Percentiles rank a stretch among this genome's conserved stretches.
Evolutionary conservation across 1,284 basidiomycete species (phyloP).

Genomic region (Sanghuangporus sanghuang): DNA sequence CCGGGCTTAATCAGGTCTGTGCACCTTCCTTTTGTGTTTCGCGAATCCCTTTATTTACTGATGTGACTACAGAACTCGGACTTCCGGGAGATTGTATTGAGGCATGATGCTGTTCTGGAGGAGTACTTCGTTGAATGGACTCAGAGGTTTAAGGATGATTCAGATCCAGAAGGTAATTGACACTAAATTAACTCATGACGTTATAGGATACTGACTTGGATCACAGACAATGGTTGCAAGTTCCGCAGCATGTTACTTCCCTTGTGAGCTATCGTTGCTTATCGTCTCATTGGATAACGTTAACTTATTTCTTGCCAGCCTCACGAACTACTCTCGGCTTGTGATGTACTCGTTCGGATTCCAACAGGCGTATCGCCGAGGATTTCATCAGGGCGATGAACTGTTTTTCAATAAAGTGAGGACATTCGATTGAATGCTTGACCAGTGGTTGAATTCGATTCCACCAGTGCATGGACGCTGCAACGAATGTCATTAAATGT

Average conservation of each 20-base stretch:
- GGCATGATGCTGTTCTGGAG: slow-evolving; percentile 54
- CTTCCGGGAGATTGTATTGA: slow-evolving; percentile 57
- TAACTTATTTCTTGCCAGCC: slow-evolving; percentile 33
- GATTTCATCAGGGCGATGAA: slow-evolving; percentile 55
- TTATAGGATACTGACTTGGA: not conserved
- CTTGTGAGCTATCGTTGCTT: slow-evolving; percentile 47
- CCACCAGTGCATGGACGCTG: slow-evolving; percentile 62
- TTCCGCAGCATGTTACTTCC: slow-evolving; percentile 70
- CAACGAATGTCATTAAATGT: slow-evolving; percentile 59
- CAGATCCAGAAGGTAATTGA: slow-evolving; percentile 44
- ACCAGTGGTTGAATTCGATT: slow-evolving; percentile 11
- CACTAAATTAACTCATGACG: not conserved
- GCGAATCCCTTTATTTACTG: not conserved
- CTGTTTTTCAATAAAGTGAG: slow-evolving; percentile 64
- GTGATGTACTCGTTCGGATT: slow-evolving; percentile 85
- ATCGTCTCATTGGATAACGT: not conserved
- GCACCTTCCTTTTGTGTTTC: not conserved
- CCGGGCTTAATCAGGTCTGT: slow-evolving; percentile 63
- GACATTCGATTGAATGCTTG: not conserved
- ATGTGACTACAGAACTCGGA: slow-evolving; percentile 46
- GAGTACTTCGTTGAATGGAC: slow-evolving; percentile 62
- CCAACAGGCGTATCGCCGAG: slow-evolving; percentile 72
- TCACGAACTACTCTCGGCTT: slow-evolving; percentile 71
- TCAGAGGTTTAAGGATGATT: slow-evolving; percentile 48
- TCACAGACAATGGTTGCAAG: slow-evolving; percentile 48